These are phyloP conservation scores for Exophiala sp. DNA, from an alignment of 2,329 filamentous ascomycete species.

Conservation along the genomic window DNA sequence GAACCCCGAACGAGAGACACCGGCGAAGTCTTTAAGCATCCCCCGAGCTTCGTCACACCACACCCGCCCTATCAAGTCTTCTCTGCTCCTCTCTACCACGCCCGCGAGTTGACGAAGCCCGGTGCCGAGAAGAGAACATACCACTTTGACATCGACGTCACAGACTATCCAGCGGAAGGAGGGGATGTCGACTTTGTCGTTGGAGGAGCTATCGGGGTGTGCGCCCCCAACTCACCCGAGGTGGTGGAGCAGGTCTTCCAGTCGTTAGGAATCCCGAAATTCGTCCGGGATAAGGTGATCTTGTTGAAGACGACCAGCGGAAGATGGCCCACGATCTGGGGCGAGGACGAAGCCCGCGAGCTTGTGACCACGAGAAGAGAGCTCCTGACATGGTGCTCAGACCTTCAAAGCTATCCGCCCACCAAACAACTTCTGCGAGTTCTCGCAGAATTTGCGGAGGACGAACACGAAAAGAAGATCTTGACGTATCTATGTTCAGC, in stretches of 20 bases:
- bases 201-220: conserved; percentile 88
- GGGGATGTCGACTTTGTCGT: conserved; percentile 88
- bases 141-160: conserved; percentile 95
- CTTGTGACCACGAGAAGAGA: conserved; percentile 86
- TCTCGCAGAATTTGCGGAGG: conserved; percentile 74
- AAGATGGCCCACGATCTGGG: conserved; percentile 97
- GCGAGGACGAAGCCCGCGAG: conserved; percentile 75
- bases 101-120: conserved; percentile 76
- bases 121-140: conserved; percentile 96
- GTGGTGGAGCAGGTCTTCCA: conserved; percentile 81
- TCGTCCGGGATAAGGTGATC: conserved; percentile 76
- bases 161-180: conserved; percentile 79
- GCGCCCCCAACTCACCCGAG: conserved; percentile 72
- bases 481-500: conserved; percentile 78
- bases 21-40: conserved; percentile 47
- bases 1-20: conserved; percentile 5
- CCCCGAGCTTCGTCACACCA: conserved; percentile 84
- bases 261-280: conserved; percentile 70
- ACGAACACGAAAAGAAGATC: conserved; percentile 80
- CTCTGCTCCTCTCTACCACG: conserved; percentile 76
- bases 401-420: conserved; percentile 86
- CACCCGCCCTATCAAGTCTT: conserved; percentile 91
- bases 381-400: conserved; percentile 90
- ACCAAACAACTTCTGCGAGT: conserved; percentile 81
- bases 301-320: conserved; percentile 71